These are phyloP conservation scores for Quercus mongolica DNA, from an alignment of 306 rosid genomes.

Conservation along the genomic window DNA sequence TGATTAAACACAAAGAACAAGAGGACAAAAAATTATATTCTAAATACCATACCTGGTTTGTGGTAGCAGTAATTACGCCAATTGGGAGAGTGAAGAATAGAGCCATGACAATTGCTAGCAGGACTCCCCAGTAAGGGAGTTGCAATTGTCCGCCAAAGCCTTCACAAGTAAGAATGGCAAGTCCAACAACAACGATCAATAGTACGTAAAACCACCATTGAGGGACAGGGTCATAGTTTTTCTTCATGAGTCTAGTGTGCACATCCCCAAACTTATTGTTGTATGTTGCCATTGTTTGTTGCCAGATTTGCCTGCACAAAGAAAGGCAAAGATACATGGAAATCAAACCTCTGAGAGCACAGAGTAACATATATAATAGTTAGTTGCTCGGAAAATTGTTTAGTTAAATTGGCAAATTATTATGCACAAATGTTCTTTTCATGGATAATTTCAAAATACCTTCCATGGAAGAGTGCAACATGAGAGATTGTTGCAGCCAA, in stretches of 20 bases:
- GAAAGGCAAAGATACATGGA: not conserved
- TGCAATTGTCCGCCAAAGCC: conserved; percentile 78
- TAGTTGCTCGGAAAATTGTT: not conserved
- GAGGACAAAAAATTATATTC: not conserved
- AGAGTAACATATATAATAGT: not conserved
- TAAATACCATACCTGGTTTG: conserved; percentile 45
- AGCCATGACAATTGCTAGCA: conserved; percentile 56
- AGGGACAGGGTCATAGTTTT: conserved; percentile 72
- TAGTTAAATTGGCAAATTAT: not conserved
- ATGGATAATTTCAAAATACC: conserved; percentile 28
- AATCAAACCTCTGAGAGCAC: not conserved
- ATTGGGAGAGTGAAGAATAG: conserved; percentile 63
- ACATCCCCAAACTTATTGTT: conserved; percentile 43
- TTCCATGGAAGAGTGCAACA: conserved; percentile 82
- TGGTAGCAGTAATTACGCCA: conserved; percentile 78
- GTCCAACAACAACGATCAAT: conserved; percentile 26
- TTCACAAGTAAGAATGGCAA: conserved; percentile 47
- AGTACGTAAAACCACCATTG: conserved; percentile 70
- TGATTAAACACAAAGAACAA: not conserved
- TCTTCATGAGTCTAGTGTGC: conserved; percentile 72
- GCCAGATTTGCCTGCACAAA: conserved; percentile 40
- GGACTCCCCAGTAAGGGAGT: conserved; percentile 81
- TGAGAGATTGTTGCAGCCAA: conserved; percentile 69
- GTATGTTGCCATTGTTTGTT: conserved; percentile 17
- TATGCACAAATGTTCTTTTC: not conserved